A percentile compares a stretch with the other conserved stretches of the same genome.
These are phyloP conservation scores for Aureobasidium mangrovei DNA, from an alignment of 2,329 filamentous ascomycete species.

Conservation along the genomic window DNA sequence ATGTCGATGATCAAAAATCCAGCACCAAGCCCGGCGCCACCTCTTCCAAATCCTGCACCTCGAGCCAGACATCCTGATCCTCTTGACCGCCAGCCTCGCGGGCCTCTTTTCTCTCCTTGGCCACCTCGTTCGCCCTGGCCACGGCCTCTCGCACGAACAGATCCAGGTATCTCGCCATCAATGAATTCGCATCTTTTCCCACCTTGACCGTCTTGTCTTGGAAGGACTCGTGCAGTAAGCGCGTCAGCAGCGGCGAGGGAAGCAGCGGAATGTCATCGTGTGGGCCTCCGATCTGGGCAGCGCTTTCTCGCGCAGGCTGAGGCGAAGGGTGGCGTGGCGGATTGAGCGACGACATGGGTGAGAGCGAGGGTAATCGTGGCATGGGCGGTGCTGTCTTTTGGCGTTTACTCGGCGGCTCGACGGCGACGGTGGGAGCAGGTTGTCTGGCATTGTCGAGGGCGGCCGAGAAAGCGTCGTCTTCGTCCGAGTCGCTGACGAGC, in stretches of 20 bases:
- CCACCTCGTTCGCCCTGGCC: conserved; percentile 65
- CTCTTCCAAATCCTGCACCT: conserved; percentile 86
- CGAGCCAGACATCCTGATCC: conserved; percentile 32
- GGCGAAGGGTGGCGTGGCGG: background rate
- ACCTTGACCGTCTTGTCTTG: conserved; percentile 61
- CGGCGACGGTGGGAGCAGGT: background rate
- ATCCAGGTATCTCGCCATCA: conserved; percentile 79
- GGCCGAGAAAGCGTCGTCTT: background rate
- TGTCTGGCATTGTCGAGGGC: background rate
- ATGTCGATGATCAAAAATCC: conserved; percentile 38
- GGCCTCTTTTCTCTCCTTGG: conserved; percentile 42
- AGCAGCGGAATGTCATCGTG: conserved; percentile 40
- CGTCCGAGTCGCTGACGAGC: background rate
- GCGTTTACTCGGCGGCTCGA: conserved; percentile 1
- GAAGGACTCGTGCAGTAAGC: conserved; percentile 73
- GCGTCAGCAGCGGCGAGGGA: conserved; percentile 64
- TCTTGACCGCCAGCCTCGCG: conserved; percentile 22
- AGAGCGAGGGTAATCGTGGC: conserved; percentile 1
- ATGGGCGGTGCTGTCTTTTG: background rate
- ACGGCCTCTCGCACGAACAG: conserved; percentile 86
- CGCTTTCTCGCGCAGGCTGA: background rate
- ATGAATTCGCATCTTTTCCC: conserved; percentile 64
- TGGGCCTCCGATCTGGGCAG: background rate
- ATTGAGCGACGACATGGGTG: background rate
- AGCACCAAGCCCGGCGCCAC: conserved; percentile 75